These are phyloP conservation scores for Diplodia seriata DNA, from an alignment of 2,329 filamentous ascomycete species.

Conservation along the genomic window DNA sequence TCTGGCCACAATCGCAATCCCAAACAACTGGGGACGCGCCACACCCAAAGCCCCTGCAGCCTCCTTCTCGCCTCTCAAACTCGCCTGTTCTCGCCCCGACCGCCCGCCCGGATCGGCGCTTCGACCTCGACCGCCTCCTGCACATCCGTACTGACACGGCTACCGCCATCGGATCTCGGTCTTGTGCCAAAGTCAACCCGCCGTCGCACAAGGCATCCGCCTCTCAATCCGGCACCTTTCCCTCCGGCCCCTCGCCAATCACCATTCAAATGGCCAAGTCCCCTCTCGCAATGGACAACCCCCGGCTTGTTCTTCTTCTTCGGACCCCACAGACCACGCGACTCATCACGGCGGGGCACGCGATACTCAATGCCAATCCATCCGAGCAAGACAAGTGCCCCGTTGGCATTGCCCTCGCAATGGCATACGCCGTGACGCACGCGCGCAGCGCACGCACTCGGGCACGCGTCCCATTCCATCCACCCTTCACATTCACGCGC, in stretches of 20 bases:
- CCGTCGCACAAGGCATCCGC: slow-evolving; percentile 10
- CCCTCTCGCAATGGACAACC: neutral
- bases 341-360: neutral
- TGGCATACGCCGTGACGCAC: slow-evolving; percentile 1
- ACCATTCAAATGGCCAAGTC: slow-evolving; percentile 3
- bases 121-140: slow-evolving; percentile 3
- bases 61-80: slow-evolving; percentile 4
- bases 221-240: slow-evolving; percentile 5
- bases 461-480: neutral
- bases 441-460: neutral
- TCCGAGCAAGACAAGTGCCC: neutral
- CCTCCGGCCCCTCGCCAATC: slow-evolving; percentile 8
- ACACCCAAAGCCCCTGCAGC: slow-evolving; percentile 10
- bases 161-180: slow-evolving; percentile 20
- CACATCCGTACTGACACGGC: neutral
- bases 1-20: slow-evolving; percentile 15
- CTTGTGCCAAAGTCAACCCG: neutral
- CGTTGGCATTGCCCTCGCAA: neutral
- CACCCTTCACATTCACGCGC: too few relatives aligned
- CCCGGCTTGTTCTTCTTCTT: neutral
- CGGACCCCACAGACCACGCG: slow-evolving; percentile 20
- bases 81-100: slow-evolving; percentile 4
- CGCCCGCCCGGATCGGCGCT: neutral
- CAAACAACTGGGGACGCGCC: slow-evolving; percentile 16
- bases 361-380: neutral